phyloP scores from a whole-genome alignment of 2,329 filamentous ascomycete genomes.

The Colletotrichum orbiculare region DNA sequence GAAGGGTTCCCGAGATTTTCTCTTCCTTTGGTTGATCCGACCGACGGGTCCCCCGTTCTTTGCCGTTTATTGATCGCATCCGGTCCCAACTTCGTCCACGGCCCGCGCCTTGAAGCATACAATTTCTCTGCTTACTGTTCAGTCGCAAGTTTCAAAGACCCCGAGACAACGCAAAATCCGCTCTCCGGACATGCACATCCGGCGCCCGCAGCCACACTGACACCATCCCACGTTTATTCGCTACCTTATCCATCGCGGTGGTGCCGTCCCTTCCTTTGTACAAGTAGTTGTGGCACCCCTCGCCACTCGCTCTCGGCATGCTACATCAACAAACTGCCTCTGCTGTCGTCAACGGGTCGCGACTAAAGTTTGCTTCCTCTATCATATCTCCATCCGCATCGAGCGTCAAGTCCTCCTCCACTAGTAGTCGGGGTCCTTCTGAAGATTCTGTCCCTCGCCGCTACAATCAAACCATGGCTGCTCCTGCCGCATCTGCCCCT shows the following conservation, averaged over 20 bases:
- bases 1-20: slow-evolving; percentile 10
- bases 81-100: neutral
- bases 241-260: slow-evolving; percentile 17
- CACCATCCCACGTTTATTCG: slow-evolving; percentile 14
- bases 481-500: slow-evolving; percentile 22
- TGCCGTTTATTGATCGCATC: neutral
- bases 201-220: slow-evolving; percentile 24
- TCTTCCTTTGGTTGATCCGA: slow-evolving; percentile 5
- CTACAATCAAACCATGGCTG: slow-evolving; percentile 35
- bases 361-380: slow-evolving; percentile 47
- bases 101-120: neutral
- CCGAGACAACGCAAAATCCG: slow-evolving; percentile 22
- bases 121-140: slow-evolving; percentile 22
- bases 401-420: slow-evolving; percentile 20
- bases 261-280: slow-evolving; percentile 40
- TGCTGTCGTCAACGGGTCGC: slow-evolving; percentile 54
- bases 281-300: slow-evolving; percentile 16
- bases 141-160: slow-evolving; percentile 33
- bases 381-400: slow-evolving; percentile 32
- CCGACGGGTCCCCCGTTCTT: neutral
- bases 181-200: slow-evolving; percentile 22
- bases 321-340: slow-evolving; percentile 55
- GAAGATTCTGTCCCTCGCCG: slow-evolving; percentile 31
- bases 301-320: slow-evolving; percentile 51
- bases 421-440: slow-evolving; percentile 22